Percentiles rank a stretch among this genome's conserved stretches.
These are phyloP conservation scores for Phytopythium vexans DNA, from an alignment of 352 stramenopile species.

Conservation along the genomic window DNA sequence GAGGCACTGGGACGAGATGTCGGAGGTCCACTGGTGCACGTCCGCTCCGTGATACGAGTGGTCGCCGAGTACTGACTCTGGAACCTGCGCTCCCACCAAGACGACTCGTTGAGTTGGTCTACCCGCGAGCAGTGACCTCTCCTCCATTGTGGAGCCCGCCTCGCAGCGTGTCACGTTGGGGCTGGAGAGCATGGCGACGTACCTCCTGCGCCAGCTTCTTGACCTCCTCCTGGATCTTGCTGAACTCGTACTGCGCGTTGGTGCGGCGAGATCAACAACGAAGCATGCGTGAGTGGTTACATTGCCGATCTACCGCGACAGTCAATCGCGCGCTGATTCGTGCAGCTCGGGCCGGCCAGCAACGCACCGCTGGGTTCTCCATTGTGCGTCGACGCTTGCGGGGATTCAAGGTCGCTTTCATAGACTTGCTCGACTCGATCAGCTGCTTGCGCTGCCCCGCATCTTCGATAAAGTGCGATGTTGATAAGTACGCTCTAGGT, in stretches of 20 bases:
- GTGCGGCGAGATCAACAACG: neutral
- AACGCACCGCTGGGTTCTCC: slow-evolving; percentile 47
- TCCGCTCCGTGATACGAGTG: slow-evolving; percentile 80
- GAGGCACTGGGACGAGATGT: slow-evolving; percentile 76
- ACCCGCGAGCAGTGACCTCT: no score
- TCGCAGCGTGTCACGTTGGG: neutral
- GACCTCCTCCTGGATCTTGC: slow-evolving; percentile 82
- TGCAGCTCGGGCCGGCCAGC: no score
- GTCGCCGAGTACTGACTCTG: slow-evolving; percentile 58
- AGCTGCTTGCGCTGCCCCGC: neutral
- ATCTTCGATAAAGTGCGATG: slow-evolving; percentile 3
- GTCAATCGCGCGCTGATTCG: no score
- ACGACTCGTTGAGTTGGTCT: neutral
- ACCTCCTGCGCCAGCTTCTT: slow-evolving; percentile 85
- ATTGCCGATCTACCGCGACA: no score
- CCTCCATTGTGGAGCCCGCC: no score
- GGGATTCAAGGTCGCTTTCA: slow-evolving; percentile 19
- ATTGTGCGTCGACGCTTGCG: slow-evolving; percentile 45
- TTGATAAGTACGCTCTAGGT: slow-evolving; percentile 7
- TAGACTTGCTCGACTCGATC: neutral
- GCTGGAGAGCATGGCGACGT: neutral
- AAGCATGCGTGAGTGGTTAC: no score
- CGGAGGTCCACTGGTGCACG: slow-evolving; percentile 73
- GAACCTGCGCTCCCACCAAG: slow-evolving; percentile 34
- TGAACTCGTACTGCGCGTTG: slow-evolving; percentile 68